A percentile compares a stretch with the other conserved stretches of the same genome.
These are phyloP conservation scores for Jimgerdemannia flammicorona DNA, from an alignment of 192 early-diverging fungal genomes.

Conservation along the genomic window DNA sequence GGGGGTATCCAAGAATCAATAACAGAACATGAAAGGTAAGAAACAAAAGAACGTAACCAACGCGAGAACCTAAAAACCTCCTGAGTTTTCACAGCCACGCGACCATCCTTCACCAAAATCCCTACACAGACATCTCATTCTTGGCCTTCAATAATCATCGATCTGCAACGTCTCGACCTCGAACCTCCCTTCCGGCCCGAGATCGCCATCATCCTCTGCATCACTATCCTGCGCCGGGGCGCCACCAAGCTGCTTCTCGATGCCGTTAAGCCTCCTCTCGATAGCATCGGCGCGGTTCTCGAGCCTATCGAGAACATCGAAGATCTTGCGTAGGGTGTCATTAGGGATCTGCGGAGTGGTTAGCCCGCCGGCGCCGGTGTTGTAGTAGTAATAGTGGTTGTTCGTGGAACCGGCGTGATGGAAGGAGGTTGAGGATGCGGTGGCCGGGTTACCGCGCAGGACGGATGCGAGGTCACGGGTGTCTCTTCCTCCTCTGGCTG, in stretches of 20 bases:
- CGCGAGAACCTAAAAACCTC: too few relatives aligned
- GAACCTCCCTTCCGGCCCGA: constrained; percentile 19
- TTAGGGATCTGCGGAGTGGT: neutral
- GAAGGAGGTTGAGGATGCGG: neutral
- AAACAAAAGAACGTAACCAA: too few relatives aligned
- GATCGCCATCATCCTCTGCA: constrained; percentile 25
- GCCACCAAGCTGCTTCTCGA: constrained; percentile 24
- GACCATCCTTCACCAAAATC: neutral
- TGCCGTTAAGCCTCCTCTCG: constrained; percentile 21
- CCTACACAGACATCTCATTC: too few relatives aligned
- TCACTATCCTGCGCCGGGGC: constrained; percentile 20
- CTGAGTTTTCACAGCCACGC: too few relatives aligned
- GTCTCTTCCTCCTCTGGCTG: neutral
- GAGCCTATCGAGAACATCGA: neutral
- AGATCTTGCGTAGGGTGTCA: neutral
- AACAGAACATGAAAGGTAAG: too few relatives aligned
- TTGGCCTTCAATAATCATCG: neutral
- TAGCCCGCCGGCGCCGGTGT: neutral
- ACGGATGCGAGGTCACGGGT: neutral
- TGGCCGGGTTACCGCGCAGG: neutral
- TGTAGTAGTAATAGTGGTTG: neutral
- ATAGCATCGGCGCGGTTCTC: constrained; percentile 8
- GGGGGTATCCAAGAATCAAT: too few relatives aligned
- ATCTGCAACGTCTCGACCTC: neutral
- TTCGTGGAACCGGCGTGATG: neutral